Evolutionary conservation across 345 rosid species (phyloP).

Genomic region (Trapa incisa): DNA sequence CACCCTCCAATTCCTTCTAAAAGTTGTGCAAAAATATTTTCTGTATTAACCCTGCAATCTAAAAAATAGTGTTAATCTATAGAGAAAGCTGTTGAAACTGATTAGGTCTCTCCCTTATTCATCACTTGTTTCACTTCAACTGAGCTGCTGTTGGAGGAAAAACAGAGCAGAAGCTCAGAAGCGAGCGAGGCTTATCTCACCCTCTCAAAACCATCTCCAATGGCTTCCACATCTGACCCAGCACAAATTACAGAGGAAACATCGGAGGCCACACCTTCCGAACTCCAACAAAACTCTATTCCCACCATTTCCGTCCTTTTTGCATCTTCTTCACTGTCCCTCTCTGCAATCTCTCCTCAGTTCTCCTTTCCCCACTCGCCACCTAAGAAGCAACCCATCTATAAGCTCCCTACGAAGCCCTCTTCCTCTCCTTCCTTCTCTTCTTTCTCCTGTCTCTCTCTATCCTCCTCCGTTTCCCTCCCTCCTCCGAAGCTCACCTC

Average conservation of each 20-base stretch:
- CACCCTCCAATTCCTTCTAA: too few species aligned
- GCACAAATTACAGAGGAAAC: background rate
- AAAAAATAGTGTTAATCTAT: too few species aligned
- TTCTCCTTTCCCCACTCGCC: background rate
- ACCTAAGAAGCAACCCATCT: background rate
- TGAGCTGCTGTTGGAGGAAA: background rate
- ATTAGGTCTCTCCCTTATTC: background rate
- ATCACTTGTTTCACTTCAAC: background rate
- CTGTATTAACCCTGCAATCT: too few species aligned
- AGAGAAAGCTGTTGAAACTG: too few species aligned
- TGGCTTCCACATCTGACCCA: background rate
- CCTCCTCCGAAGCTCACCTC: slow-evolving; percentile 4
- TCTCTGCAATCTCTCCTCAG: background rate
- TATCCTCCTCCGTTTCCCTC: background rate
- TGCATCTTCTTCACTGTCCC: background rate
- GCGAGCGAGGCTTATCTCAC: slow-evolving; percentile 1
- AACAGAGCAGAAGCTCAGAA: background rate
- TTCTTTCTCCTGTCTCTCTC: background rate
- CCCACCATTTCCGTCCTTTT: slow-evolving; percentile 19
- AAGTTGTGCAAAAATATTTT: too few species aligned
- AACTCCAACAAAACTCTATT: background rate
- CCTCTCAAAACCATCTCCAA: background rate
- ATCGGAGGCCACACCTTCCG: background rate
- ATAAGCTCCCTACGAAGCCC: background rate
- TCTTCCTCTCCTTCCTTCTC: slow-evolving; percentile 1